These are phyloP conservation scores for Aschersonia sp. DNA, from an alignment of 2,329 filamentous ascomycete genomes.

Conservation along the genomic window DNA sequence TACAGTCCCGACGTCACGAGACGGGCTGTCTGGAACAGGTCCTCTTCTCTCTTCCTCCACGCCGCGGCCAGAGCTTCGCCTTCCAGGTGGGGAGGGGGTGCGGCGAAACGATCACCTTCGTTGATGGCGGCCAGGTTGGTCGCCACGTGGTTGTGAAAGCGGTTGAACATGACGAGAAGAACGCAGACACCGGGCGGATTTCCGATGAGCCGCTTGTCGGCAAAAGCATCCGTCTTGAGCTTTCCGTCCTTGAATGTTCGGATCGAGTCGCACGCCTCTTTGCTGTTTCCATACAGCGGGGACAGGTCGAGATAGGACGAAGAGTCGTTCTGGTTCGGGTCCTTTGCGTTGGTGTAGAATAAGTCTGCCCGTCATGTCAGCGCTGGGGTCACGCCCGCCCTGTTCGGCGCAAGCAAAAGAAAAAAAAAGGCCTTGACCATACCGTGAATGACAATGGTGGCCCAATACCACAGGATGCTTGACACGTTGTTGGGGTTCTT, in stretches of 20 bases:
- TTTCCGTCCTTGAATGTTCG: slow-evolving; percentile 56
- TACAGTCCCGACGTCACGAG: slow-evolving; percentile 63
- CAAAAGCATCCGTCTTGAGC: slow-evolving; percentile 59
- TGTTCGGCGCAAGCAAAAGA: background rate
- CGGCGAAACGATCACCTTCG: slow-evolving; percentile 63
- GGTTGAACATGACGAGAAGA: slow-evolving; percentile 63
- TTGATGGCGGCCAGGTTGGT: slow-evolving; percentile 74
- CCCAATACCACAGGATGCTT: slow-evolving; percentile 58
- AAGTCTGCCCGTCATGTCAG: slow-evolving; percentile 29
- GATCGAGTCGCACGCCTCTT: slow-evolving; percentile 50
- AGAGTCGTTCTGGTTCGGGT: slow-evolving; percentile 47
- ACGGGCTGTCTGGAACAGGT: slow-evolving; percentile 65
- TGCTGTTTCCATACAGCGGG: slow-evolving; percentile 56
- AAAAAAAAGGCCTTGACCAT: slow-evolving; percentile 4
- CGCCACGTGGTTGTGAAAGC: slow-evolving; percentile 79
- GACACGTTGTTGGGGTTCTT: slow-evolving; percentile 59
- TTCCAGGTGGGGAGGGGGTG: slow-evolving; percentile 35
- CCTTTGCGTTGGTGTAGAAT: slow-evolving; percentile 52
- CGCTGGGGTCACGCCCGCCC: rapidly evolving
- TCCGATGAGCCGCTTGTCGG: slow-evolving; percentile 53
- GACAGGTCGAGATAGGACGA: slow-evolving; percentile 60
- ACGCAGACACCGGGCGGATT: slow-evolving; percentile 61
- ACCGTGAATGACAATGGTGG: slow-evolving; percentile 60
- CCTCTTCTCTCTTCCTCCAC: slow-evolving; percentile 60
- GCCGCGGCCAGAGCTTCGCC: slow-evolving; percentile 33